Conservation (phyloP, 768 basidiomycete species). For the Boletus pseudo-olivaceus region DNA sequence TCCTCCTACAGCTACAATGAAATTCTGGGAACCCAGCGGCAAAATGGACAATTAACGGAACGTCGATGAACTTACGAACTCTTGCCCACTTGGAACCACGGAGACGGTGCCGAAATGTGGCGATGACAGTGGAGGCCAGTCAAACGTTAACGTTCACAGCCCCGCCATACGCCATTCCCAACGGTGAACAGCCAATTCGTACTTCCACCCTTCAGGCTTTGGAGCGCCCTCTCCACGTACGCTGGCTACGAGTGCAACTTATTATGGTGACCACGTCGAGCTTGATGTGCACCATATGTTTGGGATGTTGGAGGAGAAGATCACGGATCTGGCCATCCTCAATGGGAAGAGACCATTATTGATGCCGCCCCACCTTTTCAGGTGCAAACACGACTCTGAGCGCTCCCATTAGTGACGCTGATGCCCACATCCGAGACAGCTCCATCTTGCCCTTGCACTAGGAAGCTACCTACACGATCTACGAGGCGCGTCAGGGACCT, state of each 20-base stretch:
- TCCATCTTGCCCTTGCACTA: constrained; percentile 62
- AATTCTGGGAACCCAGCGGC: constrained; percentile 60
- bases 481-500: constrained; percentile 59
- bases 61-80: constrained; percentile 42
- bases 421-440: constrained; percentile 70
- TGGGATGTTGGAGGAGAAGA: constrained; percentile 67
- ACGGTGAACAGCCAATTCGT: constrained; percentile 41
- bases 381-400: constrained; percentile 47
- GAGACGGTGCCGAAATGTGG: constrained; percentile 35
- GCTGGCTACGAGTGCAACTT: constrained; percentile 69
- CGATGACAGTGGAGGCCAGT: constrained; percentile 47
- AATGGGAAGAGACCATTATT: constrained; percentile 66
- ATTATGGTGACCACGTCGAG: constrained; percentile 57
- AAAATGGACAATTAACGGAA: constrained; percentile 71
- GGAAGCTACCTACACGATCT: constrained; percentile 61
- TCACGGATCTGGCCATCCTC: constrained; percentile 54
- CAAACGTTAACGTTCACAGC: constrained; percentile 46
- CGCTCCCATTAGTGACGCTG: constrained; percentile 74
- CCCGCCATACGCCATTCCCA: constrained; percentile 71
- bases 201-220: constrained; percentile 33
- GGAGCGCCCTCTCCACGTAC: constrained; percentile 52
- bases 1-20: constrained; percentile 50
- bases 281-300: constrained; percentile 69
- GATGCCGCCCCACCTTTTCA: constrained; percentile 61
- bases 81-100: constrained; percentile 15